These are phyloP conservation scores for Phytophthora litchii DNA, from an alignment of 352 stramenopile genomes.

Conservation along the genomic window DNA sequence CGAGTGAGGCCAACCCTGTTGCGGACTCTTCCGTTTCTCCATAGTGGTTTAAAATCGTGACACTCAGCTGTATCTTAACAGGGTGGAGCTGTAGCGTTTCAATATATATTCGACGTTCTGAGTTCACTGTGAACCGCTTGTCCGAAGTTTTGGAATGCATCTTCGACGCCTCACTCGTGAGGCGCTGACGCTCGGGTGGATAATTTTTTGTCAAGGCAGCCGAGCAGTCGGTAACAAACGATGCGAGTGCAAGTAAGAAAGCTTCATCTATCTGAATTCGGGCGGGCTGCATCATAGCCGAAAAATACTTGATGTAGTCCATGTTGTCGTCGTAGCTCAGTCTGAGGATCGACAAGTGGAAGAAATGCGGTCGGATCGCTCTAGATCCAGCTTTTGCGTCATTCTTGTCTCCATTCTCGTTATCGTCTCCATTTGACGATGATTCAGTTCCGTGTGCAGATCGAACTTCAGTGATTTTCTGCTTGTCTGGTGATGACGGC, in stretches of 20 bases:
- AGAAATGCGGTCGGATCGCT: constrained; percentile 45
- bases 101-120: constrained; percentile 82
- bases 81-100: constrained; percentile 85
- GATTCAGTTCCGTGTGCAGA: constrained; percentile 28
- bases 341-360: constrained; percentile 82
- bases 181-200: constrained; percentile 22
- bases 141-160: constrained; percentile 17
- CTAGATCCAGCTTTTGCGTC: constrained; percentile 24
- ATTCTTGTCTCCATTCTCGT: constrained; percentile 11
- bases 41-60: constrained; percentile 39
- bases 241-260: constrained; percentile 34
- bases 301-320: constrained; percentile 90
- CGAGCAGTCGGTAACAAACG: constrained; percentile 32
- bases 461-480: constrained; percentile 35
- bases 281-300: constrained; percentile 75
- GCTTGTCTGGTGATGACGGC: constrained; percentile 21
- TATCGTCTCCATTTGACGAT: constrained; percentile 15
- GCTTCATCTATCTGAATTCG: constrained; percentile 41
- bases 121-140: constrained; percentile 34
- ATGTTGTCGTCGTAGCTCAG: constrained; percentile 83
- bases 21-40: constrained; percentile 27
- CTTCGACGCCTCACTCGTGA: constrained; percentile 34
- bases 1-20: constrained; percentile 23
- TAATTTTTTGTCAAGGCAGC: constrained; percentile 26
- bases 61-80: constrained; percentile 77